Conservation (phyloP, 306 rosid genomes). For the Cucurbita moschata region DNA sequence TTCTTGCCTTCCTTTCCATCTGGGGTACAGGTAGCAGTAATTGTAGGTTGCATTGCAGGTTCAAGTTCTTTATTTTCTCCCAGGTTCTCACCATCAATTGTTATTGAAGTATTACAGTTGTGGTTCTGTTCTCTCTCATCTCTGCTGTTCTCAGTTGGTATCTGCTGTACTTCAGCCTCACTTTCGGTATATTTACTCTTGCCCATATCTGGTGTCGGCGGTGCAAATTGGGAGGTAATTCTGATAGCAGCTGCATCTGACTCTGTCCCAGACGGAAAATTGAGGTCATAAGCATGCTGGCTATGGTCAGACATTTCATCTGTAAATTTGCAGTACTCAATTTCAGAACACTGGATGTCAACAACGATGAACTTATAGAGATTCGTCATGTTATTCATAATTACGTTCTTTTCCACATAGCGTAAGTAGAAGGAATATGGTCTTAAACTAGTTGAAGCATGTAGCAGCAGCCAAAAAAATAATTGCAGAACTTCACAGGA, state of each 20-base stretch:
- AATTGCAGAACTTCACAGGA: neutral
- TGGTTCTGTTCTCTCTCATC: slow-evolving; percentile 1
- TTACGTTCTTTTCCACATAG: neutral
- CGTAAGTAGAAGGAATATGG: neutral
- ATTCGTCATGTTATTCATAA: neutral
- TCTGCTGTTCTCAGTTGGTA: neutral
- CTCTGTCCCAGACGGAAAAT: slow-evolving; percentile 3
- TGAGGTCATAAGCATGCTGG: neutral
- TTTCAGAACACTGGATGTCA: neutral
- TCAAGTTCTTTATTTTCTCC: neutral
- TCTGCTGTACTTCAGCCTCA: neutral
- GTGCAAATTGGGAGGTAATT: slow-evolving; percentile 3
- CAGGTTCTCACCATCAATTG: slow-evolving; percentile 1
- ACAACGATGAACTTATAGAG: neutral
- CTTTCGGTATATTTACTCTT: neutral
- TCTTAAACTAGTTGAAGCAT: neutral
- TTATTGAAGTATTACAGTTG: neutral
- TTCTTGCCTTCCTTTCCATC: neutral
- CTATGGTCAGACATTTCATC: neutral
- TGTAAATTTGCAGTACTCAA: neutral
- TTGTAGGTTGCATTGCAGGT: neutral
- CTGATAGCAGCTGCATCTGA: slow-evolving; percentile 5
- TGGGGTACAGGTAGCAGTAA: slow-evolving; percentile 5
- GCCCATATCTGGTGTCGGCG: slow-evolving; percentile 5
- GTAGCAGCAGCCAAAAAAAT: neutral